These are phyloP conservation scores for Hyphochytrium catenoides DNA, from an alignment of 352 stramenopile species.

Conservation along the genomic window DNA sequence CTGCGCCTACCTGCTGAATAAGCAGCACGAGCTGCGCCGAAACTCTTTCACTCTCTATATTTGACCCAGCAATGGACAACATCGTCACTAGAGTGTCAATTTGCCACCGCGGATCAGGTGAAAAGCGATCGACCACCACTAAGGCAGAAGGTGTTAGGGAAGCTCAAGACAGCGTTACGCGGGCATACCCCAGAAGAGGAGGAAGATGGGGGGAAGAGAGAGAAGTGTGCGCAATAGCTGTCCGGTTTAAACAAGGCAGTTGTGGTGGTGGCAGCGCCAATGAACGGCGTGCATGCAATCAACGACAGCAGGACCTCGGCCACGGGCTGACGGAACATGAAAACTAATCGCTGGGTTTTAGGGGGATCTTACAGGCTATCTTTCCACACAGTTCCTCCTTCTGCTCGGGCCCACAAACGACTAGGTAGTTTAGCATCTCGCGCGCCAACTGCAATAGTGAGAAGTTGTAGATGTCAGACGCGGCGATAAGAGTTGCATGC, in stretches of 20 bases:
- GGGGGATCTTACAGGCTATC: conserved; percentile 64
- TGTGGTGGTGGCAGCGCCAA: no score
- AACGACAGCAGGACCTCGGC: no score
- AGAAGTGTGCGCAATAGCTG: no score
- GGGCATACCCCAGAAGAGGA: no score
- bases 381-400: conserved; percentile 80
- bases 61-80: conserved; percentile 85
- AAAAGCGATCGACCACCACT: conserved; percentile 58
- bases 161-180: no score
- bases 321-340: no score
- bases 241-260: no score
- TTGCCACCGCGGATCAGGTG: conserved; percentile 60
- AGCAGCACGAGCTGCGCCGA: conserved; percentile 83
- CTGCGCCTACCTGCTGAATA: conserved; percentile 55
- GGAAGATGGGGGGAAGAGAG: no score
- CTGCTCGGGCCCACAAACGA: conserved; percentile 85
- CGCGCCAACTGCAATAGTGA: conserved; percentile 69
- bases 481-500: no score
- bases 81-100: conserved; percentile 96
- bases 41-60: conserved; percentile 74
- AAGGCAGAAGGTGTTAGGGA: conserved; percentile 6
- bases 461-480: no score
- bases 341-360: no score
- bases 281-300: no score
- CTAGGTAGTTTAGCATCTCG: conserved; percentile 98